A percentile compares a stretch with the other conserved stretches of the same genome.
Conservation (phyloP, 306 rosid species). For the Castanospermum australe region DNA sequence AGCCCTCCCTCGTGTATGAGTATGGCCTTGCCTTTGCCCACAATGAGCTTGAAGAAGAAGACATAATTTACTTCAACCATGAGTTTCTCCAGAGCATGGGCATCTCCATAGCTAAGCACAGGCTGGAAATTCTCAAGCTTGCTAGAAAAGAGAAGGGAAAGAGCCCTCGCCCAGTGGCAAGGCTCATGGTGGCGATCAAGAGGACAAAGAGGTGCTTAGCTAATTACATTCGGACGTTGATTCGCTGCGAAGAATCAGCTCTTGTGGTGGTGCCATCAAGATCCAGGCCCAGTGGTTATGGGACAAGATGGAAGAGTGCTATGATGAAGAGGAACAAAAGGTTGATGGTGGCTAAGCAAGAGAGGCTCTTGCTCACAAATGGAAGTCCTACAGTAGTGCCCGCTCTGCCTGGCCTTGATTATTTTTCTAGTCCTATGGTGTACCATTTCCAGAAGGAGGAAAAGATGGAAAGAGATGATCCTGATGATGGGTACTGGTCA, state of each 20-base stretch:
- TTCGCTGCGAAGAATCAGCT: slow-evolving; percentile 51
- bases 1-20: slow-evolving; percentile 76
- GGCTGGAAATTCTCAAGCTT: slow-evolving; percentile 86
- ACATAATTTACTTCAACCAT: slow-evolving; percentile 78
- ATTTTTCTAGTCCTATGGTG: slow-evolving; percentile 58
- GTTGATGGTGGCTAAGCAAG: slow-evolving; percentile 44
- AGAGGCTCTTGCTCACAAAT: slow-evolving; percentile 65
- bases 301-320: slow-evolving; percentile 48
- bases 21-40: slow-evolving; percentile 80
- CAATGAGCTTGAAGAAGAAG: slow-evolving; percentile 93
- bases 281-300: slow-evolving; percentile 41
- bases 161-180: slow-evolving; percentile 39
- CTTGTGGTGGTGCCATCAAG: slow-evolving; percentile 70
- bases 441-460: slow-evolving; percentile 52
- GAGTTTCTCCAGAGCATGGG: slow-evolving; percentile 98
- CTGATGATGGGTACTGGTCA: slow-evolving; percentile 70
- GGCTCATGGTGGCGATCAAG: slow-evolving; percentile 68
- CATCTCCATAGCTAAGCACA: slow-evolving; percentile 90
- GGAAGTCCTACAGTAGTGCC: slow-evolving; percentile 55
- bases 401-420: slow-evolving; percentile 40
- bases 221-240: slow-evolving; percentile 41
- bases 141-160: slow-evolving; percentile 53
- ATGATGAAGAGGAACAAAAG: slow-evolving; percentile 68
- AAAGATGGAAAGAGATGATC: slow-evolving; percentile 28
- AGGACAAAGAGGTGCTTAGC: slow-evolving; percentile 59